Evolutionary conservation across 768 basidiomycete species (phyloP).

Genomic region (Kwoniella bestiolae): DNA sequence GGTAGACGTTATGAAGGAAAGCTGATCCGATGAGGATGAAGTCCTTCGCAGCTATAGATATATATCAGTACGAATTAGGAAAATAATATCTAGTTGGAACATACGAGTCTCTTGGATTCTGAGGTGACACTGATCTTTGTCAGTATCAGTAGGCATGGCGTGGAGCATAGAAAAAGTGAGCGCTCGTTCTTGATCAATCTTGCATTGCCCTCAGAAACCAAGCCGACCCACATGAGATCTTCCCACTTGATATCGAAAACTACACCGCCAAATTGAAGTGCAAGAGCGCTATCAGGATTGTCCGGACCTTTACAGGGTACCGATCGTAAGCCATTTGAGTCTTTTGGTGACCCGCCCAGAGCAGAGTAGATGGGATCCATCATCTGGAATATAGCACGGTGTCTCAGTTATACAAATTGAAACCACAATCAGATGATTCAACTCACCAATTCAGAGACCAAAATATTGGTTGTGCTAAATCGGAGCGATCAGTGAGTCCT

Average conservation of each 20-base stretch:
- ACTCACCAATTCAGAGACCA: slow-evolving; percentile 17
- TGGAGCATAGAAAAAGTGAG: not conserved
- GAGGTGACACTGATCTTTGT: not conserved
- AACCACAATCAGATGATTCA: too few relatives aligned
- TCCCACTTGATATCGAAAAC: slow-evolving; percentile 10
- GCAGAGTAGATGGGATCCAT: slow-evolving; percentile 14
- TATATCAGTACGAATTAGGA: not conserved
- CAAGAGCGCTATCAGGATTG: slow-evolving; percentile 9
- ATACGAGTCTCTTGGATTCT: slow-evolving; percentile 4
- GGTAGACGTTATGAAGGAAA: slow-evolving; percentile 19
- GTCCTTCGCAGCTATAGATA: not conserved
- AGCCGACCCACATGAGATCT: slow-evolving; percentile 10
- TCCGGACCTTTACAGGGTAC: slow-evolving; percentile 16
- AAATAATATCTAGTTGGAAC: not conserved
- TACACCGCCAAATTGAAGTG: slow-evolving; percentile 11
- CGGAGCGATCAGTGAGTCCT: too few relatives aligned
- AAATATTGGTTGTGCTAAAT: slow-evolving; percentile 8
- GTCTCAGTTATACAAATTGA: not conserved
- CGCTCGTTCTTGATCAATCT: too few relatives aligned
- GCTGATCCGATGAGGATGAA: slow-evolving; percentile 12
- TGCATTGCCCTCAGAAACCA: too few relatives aligned
- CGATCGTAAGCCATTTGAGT: not conserved
- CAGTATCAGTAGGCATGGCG: not conserved
- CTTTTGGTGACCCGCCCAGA: not conserved
- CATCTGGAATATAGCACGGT: slow-evolving; percentile 1